Base-by-base conservation (phyloP, 176 grass and related monocot genomes). In the Microstegium vimineum region DNA sequence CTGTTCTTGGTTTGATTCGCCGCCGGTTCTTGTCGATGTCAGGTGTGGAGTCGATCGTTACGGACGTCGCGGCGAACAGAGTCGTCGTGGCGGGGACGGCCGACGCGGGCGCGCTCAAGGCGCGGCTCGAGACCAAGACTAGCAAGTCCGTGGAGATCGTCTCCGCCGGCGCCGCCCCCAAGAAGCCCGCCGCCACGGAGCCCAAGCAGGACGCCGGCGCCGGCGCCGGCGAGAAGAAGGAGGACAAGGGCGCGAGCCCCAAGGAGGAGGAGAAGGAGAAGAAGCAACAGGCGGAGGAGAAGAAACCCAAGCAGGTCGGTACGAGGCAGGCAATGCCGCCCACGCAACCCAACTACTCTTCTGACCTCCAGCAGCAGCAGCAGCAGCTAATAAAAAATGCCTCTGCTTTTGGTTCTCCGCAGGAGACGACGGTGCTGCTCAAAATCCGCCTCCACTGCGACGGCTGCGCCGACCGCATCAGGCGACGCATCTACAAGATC, bases 401-500 rank as follows among this genome's bases (percentile, higher is more conserved):
- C 54, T 69, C 77, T 77, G 46, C 2, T 78, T 63, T 27, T 42
- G 25, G 10, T 82, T 60, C 42, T 16, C 46, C 6, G 3, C 82
- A 87, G 84, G 90, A 86, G 62, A 90, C 86, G 59, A 90, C 87
- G 9, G 91, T 89, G 75, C 20, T 92, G 72, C 93, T 99, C 65
- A 90, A 79, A 88, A 95, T 99, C 46, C 89, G 85, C 10, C 93
- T 99, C 26, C 97, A 99, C 84, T 95, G 97, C 83, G 93, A 95
- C 28, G 87, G 91, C 73, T 99, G 97, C 87, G 85, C 94, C 14
- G 79, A 90, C 35, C 85, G 89, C 74, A 99, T 99, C 80, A 52
- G 81, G 28, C 83, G 83, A 52, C 83, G 79, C 23, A 94, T 95
- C 12, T 82, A 71, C 85, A 99, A 95, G 81, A 81, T 99, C 73